Evolutionary conservation across 768 basidiomycete genomes (phyloP).

Genomic region (Zangia roseola): DNA sequence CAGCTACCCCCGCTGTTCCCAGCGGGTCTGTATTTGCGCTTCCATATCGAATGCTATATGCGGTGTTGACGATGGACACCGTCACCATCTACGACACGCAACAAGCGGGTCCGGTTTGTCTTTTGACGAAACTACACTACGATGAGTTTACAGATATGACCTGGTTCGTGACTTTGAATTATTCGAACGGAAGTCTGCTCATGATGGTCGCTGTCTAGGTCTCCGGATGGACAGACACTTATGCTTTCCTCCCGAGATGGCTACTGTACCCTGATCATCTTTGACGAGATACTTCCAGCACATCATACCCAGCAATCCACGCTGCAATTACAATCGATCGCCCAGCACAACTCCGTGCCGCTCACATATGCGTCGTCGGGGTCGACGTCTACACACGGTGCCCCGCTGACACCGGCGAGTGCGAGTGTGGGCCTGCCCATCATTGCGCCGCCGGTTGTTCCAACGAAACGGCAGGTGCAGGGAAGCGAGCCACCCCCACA

Average conservation of each 20-base stretch:
- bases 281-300: conserved; percentile 89
- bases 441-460: conserved; percentile 31
- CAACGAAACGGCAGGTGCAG: conserved; percentile 39
- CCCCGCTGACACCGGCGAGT: conserved; percentile 26
- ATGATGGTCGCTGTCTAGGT: conserved; percentile 54
- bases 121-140: conserved; percentile 93
- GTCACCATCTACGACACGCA: conserved; percentile 96
- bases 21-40: conserved; percentile 76
- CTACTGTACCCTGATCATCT: conserved; percentile 92
- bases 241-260: conserved; percentile 93
- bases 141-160: conserved; percentile 96
- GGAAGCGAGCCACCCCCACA: conserved; percentile 8
- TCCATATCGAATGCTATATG: conserved; percentile 92
- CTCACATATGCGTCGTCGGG: conserved; percentile 37
- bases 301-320: conserved; percentile 91
- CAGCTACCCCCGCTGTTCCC: conserved; percentile 31
- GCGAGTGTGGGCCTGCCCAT: conserved; percentile 37
- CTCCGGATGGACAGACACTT: conserved; percentile 90
- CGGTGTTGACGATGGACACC: conserved; percentile 95
- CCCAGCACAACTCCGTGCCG: conserved; percentile 76
- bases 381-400: conserved; percentile 10
- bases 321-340: conserved; percentile 88
- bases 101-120: conserved; percentile 86
- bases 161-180: conserved; percentile 61
- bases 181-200: conserved; percentile 3